Percentiles rank a stretch among this genome's conserved stretches.
Conservation (phyloP, 2,329 filamentous ascomycete genomes). For the Colletotrichum camelliae region DNA sequence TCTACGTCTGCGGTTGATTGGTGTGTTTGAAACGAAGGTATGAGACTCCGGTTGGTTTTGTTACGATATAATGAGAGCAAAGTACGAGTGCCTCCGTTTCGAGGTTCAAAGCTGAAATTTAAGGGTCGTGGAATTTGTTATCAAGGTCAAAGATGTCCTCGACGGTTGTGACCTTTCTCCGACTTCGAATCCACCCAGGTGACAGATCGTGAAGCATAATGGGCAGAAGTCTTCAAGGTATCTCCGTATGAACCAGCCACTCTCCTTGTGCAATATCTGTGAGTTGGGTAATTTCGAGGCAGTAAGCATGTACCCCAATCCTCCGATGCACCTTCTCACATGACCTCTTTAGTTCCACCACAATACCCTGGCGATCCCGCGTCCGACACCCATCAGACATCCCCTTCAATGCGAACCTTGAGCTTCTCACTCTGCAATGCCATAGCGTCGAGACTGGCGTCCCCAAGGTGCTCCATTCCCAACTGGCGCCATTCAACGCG, state of each 20-base stretch:
- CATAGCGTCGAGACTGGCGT: not conserved
- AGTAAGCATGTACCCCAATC: not conserved
- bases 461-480: not conserved
- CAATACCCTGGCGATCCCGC: not conserved
- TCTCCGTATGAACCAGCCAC: not conserved
- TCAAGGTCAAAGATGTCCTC: not conserved
- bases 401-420: not conserved
- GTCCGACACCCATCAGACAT: not conserved
- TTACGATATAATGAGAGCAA: not conserved
- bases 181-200: not conserved
- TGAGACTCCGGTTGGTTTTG: fast-evolving
- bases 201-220: not conserved
- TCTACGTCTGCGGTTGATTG: not conserved
- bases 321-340: no score
- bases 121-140: no score
- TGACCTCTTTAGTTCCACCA: no score
- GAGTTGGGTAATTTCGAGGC: not conserved
- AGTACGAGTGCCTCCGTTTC: not conserved
- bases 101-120: not conserved
- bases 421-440: not conserved
- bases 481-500: not conserved
- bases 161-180: not conserved
- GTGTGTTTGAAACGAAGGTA: not conserved
- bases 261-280: not conserved
- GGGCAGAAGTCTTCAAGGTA: not conserved